Evolutionary conservation across 768 basidiomycete genomes (phyloP), one percentile per base, ranked within the genome.

Genomic region (Naganishia vishniacii): DNA sequence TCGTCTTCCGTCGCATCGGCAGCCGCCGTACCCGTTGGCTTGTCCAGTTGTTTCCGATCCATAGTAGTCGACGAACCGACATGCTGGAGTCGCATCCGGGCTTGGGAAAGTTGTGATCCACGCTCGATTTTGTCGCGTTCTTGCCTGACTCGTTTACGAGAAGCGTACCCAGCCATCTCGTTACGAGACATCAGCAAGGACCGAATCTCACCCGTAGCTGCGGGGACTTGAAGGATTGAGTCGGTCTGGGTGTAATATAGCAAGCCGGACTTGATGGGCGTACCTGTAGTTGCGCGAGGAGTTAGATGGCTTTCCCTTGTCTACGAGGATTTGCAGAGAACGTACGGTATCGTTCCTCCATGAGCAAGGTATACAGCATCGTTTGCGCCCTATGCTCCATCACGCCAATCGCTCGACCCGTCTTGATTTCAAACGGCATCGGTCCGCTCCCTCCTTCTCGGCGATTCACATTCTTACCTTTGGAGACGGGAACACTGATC

Each of bases 301-400:
- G 16, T 12, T 15, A 15, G n/a, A 11, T 44, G 18, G 11, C 42
- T 20, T 7, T 7, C 15, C 34, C 7, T 15, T 7, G 34, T 37
- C 15, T 7, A 15, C 8, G 34, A 37, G 42, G 9, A 44, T 44
- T 18, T 8, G 8, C 8, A 16, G 45, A 11, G 12, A 26, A 73
- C 78, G 59, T 37, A 81, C 81, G 76, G 71, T 97, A 97, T n/a
- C 94, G 84, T 74, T 98, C 93, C 41, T 85, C 84, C 70, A 91
- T 84, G 1, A 99, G 81, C 4, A 98, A 80, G 0, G 91, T 94
- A 75, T 99, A 99, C 3, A 99, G 79, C 86, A 97, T 92, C 0
- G 95, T 99, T 77, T 99, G 95, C 0, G 95, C 95, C 40, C 95
- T 87, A 76, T 98, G 94, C 68, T 94, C 91, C 84, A 92, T 85